Evolutionary conservation across 179 eudicot genomes (phyloP), one percentile per base, ranked within the genome.

Genomic region (Vitellaria paradoxa): DNA sequence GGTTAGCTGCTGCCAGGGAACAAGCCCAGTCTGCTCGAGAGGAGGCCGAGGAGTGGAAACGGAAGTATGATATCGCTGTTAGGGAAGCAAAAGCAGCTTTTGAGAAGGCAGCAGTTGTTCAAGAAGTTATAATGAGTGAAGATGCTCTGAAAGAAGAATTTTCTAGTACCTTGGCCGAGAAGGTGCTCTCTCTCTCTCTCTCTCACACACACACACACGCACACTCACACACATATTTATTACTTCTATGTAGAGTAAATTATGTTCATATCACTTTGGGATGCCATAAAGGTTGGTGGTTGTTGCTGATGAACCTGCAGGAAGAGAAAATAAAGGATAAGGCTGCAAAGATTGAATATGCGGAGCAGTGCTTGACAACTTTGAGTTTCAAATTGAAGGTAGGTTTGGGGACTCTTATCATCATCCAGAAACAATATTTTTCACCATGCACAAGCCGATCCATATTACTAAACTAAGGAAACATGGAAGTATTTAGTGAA

Each of bases 41-140:
- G 79, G 99, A 96, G 85, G 97, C 98, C 3, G 90, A 82, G 73
- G 99, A 96, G 82, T 96, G 99, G 99, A 94, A 91, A 79, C 84
- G 97, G 17, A 96, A 94, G 77, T 94, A 88, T 70, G 97, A 90
- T 71, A 81, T 92, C 80, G 99, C 98, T 73, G 92, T 90, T 52
- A 87, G 87, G n/a, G 99, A 96, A 86, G 90, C 95, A 15, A 96
- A 94, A 85, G 79, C 87, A 73, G 99, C 99, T 40, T 90, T 96
- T 30, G 97, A 90, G 80, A 94, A 94, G 80, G 99, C 98, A 70
- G 94, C 99, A 53, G 85, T 81, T 57, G 89, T 90, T 57, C 99
- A 94, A 80, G 98, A 94, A 70, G 92, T 97, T 47, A 70, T 93
- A 18, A 89, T 85, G 64, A 84, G 97, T 79, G 99, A 96, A 86